A percentile compares a stretch with the other conserved stretches of the same genome.
These are phyloP conservation scores for Fabrea salina DNA, from an alignment of 169 alveolate species.

Conservation along the genomic window DNA sequence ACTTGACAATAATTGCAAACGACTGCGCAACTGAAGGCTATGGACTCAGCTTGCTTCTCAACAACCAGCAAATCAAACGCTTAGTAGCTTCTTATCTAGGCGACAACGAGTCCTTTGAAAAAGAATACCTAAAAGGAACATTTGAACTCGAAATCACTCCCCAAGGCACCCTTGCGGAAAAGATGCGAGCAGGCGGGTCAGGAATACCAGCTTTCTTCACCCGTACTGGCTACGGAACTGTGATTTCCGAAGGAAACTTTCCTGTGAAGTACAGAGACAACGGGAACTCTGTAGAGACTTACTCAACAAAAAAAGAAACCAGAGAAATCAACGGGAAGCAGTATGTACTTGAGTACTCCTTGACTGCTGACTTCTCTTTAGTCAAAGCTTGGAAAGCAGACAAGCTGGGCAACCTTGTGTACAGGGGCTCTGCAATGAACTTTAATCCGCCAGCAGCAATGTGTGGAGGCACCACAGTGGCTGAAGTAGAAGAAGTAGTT, in stretches of 20 bases:
- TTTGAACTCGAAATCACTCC: constrained; percentile 62
- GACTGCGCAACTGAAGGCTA: background rate
- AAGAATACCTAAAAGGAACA: constrained; percentile 48
- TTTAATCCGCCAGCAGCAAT: constrained; percentile 47
- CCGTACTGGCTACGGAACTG: constrained; percentile 61
- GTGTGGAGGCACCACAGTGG: constrained; percentile 37
- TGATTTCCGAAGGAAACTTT: constrained; percentile 48
- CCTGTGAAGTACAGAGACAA: constrained; percentile 35
- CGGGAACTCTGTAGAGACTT: background rate
- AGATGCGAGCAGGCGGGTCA: constrained; percentile 57
- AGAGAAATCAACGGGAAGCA: constrained; percentile 36
- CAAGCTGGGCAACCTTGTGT: constrained; percentile 41
- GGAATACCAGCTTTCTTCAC: constrained; percentile 72
- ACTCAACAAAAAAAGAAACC: constrained; percentile 30
- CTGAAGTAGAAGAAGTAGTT: constrained; percentile 52
- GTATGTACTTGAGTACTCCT: constrained; percentile 53
- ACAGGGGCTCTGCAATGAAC: constrained; percentile 41
- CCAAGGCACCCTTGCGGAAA: constrained; percentile 65
- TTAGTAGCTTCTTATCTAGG: background rate
- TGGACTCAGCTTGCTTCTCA: background rate
- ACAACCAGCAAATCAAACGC: background rate
- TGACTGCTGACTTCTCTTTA: constrained; percentile 46
- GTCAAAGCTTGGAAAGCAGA: constrained; percentile 49
- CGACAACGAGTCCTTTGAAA: background rate
- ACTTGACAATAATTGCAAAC: background rate